Percentiles rank a stretch among this genome's conserved stretches.
These are phyloP conservation scores for Castanea mollissima DNA, from an alignment of 306 rosid species.

Conservation along the genomic window DNA sequence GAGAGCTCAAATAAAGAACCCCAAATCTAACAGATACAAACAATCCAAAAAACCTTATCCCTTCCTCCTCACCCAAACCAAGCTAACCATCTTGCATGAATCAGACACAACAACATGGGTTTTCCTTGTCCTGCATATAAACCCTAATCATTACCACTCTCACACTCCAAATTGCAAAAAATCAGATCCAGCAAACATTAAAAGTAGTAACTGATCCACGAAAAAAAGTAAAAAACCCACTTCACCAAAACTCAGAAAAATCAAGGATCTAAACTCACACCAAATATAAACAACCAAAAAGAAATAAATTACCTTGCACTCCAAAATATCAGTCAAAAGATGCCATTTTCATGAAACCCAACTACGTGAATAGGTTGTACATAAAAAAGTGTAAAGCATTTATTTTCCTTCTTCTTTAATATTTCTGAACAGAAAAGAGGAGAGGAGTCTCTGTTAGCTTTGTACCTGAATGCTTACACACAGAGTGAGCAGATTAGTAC, in stretches of 20 bases:
- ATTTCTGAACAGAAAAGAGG: background rate
- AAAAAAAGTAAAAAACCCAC: conserved; percentile 18
- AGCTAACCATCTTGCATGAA: conserved; percentile 16
- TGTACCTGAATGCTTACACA: conserved; percentile 12
- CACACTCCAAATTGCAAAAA: conserved; percentile 11
- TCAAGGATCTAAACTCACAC: background rate
- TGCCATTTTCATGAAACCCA: conserved; percentile 10
- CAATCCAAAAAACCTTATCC: conserved; percentile 40
- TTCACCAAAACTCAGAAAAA: background rate
- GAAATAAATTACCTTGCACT: background rate
- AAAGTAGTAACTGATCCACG: background rate
- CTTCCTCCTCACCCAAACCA: conserved; percentile 8
- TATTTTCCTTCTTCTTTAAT: background rate
- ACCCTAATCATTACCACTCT: conserved; percentile 38
- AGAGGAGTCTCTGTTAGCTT: background rate
- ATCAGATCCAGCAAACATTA: conserved; percentile 42
- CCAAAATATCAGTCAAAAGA: background rate
- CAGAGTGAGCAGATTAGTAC: conserved; percentile 23
- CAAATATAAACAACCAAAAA: background rate
- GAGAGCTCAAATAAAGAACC: conserved; percentile 25
- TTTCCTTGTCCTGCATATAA: conserved; percentile 45
- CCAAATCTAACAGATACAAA: conserved; percentile 26
- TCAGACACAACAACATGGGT: conserved; percentile 24
- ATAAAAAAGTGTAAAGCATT: background rate
- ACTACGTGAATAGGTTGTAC: background rate